Evolutionary conservation across 208 protist species (phyloP), one percentile per base, ranked within the genome.

Genomic region (Porcisia deanei): DNA sequence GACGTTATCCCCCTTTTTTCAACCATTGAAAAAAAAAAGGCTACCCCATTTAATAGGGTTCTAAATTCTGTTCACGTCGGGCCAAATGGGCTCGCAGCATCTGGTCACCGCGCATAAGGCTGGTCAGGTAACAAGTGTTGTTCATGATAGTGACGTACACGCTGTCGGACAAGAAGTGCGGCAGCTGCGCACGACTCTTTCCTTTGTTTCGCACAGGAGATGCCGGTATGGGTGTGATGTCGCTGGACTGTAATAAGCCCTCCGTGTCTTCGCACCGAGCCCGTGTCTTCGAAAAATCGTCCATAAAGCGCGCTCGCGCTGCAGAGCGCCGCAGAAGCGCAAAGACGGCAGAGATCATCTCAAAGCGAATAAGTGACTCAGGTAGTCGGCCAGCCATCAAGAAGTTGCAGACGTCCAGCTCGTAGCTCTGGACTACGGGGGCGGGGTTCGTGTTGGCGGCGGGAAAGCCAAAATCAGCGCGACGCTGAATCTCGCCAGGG

Each of bases 71-170:
- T 49, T 43, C 20, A 5, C 82, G 81, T 49, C 60, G 65, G 47
- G 41, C 63, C 49, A 95, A 66, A 73, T 95, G 91, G 1, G 85
- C 79, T 12, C 80, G 81, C 30, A 95, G 65, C 69, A 70, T 79
- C 10, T 60, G 59, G 66, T 86, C 80, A 55, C 84, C 79, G 20
- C 85, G 91, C 49, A 95, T 76, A 5, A 86, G 68, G 70, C 88
- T 87, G 12, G 89, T 88, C 43, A 93, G 64, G 61, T 87, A 91
- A 76, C 91, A 95, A 9, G 85, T 81, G 73, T 95, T 95, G 72
- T 93, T 82, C 41, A 93, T 65, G 18, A 93, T 83, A 14, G 80
- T 71, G 20, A 64, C 60, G 52, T 83, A 82, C 22, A 78, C 80
- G 45, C 58, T 59, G 0, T 75, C 41, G 1, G 82, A 72, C 25